These are phyloP conservation scores for Pseudocercospora pini-densiflorae DNA, from an alignment of 2,329 filamentous ascomycete genomes.

Conservation along the genomic window DNA sequence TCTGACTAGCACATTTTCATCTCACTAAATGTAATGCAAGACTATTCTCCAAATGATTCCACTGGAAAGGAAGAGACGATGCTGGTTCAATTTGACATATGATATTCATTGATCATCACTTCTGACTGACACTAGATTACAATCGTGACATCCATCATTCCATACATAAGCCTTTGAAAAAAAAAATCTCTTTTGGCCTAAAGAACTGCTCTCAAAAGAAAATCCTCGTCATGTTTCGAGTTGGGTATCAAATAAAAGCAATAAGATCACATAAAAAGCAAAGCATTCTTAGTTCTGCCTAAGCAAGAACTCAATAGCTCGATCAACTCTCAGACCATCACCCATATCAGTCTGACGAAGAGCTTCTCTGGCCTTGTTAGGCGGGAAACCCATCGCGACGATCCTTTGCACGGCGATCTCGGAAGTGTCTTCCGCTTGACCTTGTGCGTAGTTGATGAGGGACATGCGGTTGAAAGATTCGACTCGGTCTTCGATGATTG, in stretches of 20 bases:
- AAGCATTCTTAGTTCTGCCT: slow-evolving; percentile 34
- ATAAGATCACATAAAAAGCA: neutral
- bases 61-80: no score
- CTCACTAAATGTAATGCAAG: neutral
- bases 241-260: neutral
- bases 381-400: slow-evolving; percentile 64
- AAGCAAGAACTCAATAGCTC: slow-evolving; percentile 61
- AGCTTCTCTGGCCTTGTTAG: slow-evolving; percentile 60
- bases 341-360: slow-evolving; percentile 64
- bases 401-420: slow-evolving; percentile 62
- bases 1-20: neutral
- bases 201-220: neutral
- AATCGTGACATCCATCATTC: no score
- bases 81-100: no score
- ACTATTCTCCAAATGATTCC: neutral
- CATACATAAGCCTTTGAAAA: no score
- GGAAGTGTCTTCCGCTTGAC: slow-evolving; percentile 46
- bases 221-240: neutral
- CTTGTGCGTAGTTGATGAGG: slow-evolving; percentile 19
- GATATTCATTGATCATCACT: no score
- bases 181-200: no score
- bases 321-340: slow-evolving; percentile 61
- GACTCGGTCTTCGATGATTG: slow-evolving; percentile 35
- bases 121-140: no score
- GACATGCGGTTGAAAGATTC: slow-evolving; percentile 30